These are phyloP conservation scores for Candida peoriensis DNA, from an alignment of 805 yeast genomes.

Conservation along the genomic window DNA sequence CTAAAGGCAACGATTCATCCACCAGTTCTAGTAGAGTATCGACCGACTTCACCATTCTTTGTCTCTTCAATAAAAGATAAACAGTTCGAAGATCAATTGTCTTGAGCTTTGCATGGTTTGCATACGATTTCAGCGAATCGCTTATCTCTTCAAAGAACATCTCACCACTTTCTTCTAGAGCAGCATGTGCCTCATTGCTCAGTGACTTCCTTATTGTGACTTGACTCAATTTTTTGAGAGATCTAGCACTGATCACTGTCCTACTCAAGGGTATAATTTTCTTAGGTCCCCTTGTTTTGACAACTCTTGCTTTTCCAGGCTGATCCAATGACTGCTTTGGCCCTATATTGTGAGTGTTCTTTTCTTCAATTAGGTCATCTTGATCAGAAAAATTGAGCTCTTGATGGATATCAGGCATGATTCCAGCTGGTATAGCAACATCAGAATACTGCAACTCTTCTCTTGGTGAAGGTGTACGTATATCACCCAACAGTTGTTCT, in stretches of 20 bases:
- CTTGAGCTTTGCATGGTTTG: slow-evolving; percentile 25
- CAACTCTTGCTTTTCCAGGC: not conserved
- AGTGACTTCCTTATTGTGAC: slow-evolving; percentile 10
- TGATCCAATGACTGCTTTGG: not conserved
- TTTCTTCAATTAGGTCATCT: not conserved
- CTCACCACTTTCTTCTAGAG: slow-evolving; percentile 23
- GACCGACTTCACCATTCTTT: slow-evolving; percentile 18
- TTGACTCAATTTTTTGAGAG: slow-evolving; percentile 8
- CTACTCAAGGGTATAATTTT: not conserved
- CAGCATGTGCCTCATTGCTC: slow-evolving; percentile 17
- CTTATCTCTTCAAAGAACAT: slow-evolving; percentile 25
- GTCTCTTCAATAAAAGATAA: slow-evolving; percentile 26
- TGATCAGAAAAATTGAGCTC: not conserved
- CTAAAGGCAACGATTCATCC: slow-evolving; percentile 26
- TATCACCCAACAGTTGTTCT: slow-evolving; percentile 2
- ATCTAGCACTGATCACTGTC: slow-evolving; percentile 1
- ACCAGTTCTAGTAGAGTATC: slow-evolving; percentile 22
- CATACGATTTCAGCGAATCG: slow-evolving; percentile 27
- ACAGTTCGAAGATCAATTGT: slow-evolving; percentile 24
- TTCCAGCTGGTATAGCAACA: slow-evolving; percentile 23
- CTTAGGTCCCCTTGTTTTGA: not conserved
- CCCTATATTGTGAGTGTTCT: not conserved
- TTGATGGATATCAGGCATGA: slow-evolving; percentile 14
- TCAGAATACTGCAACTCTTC: too few species aligned
- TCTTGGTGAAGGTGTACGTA: slow-evolving; percentile 5